These are phyloP conservation scores for Austropuccinia psidii DNA, from an alignment of 1,284 basidiomycete species.

Conservation along the genomic window DNA sequence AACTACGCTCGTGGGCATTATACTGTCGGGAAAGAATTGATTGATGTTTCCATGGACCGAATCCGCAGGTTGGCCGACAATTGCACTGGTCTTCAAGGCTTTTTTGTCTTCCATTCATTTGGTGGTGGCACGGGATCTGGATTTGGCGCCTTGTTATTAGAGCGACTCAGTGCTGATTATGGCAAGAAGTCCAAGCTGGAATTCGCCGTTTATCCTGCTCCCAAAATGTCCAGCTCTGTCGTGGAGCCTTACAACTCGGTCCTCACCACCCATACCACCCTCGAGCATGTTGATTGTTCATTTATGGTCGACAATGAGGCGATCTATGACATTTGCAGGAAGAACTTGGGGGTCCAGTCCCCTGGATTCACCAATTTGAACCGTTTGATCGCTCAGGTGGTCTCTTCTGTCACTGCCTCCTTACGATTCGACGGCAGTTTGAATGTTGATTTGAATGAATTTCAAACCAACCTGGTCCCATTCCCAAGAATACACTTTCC, in stretches of 20 bases:
- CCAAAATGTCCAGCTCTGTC: conserved; percentile 87
- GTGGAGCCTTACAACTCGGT: conserved; percentile 99
- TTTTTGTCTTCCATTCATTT: conserved; percentile 99
- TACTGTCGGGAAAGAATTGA: conserved; percentile 51
- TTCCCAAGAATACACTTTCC: conserved; percentile 90
- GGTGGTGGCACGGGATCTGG: conserved; percentile 99
- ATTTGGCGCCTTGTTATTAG: conserved; percentile 93
- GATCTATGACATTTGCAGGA: conserved; percentile 99
- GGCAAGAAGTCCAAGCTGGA: conserved; percentile 99
- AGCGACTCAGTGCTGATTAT: conserved; percentile 92
- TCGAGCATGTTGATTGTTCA: conserved; percentile 61
- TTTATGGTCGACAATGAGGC: conserved; percentile 49
- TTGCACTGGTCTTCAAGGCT: conserved; percentile 95
- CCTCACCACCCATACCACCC: conserved; percentile 95
- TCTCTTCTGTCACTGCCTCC: conserved; percentile 94
- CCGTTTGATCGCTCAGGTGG: conserved; percentile 85
- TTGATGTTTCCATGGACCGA: conserved; percentile 81
- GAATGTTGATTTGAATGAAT: conserved; percentile 96
- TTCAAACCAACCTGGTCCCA: conserved; percentile 93
- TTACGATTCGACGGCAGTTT: conserved; percentile 95
- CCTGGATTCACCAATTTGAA: conserved; percentile 95
- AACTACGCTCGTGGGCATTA: conserved; percentile 87
- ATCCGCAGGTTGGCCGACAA: conserved; percentile 93
- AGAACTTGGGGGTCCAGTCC: conserved; percentile 74
- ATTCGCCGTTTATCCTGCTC: conserved; percentile 95